Evolutionary conservation across 345 rosid species (phyloP).

Genomic region (Lumnitzera littorea): DNA sequence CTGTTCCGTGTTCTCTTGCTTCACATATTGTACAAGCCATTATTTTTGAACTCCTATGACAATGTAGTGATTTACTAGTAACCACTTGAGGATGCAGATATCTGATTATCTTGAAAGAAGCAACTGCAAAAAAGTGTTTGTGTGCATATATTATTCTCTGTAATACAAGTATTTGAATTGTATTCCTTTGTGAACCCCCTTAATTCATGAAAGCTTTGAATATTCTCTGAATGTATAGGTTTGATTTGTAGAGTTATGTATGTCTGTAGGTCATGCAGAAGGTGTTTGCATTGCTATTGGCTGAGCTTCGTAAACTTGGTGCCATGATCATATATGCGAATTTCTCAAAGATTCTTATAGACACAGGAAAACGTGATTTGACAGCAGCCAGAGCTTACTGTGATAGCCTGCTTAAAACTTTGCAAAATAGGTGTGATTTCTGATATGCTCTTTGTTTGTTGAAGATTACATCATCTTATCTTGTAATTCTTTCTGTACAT

Average conservation of each 20-base stretch:
- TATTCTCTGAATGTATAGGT: too few species aligned
- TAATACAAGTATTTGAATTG: neutral
- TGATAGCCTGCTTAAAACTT: slow-evolving; percentile 74
- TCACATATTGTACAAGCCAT: too few species aligned
- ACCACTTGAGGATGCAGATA: too few species aligned
- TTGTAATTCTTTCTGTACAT: slow-evolving; percentile 13
- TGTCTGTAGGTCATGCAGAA: slow-evolving; percentile 79
- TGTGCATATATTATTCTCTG: neutral
- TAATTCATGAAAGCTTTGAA: too few species aligned
- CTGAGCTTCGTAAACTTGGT: slow-evolving; percentile 90
- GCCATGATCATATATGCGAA: slow-evolving; percentile 84
- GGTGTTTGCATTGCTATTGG: slow-evolving; percentile 87
- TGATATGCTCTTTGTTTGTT: slow-evolving; percentile 3
- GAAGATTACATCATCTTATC: slow-evolving; percentile 7
- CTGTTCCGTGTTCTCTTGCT: too few species aligned
- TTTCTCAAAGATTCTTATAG: slow-evolving; percentile 78
- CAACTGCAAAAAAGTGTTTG: too few species aligned
- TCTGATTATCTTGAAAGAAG: too few species aligned
- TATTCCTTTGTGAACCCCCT: too few species aligned
- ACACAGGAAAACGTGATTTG: slow-evolving; percentile 70
- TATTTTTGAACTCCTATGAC: too few species aligned
- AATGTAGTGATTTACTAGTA: too few species aligned
- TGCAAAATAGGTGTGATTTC: slow-evolving; percentile 60
- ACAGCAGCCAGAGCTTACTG: slow-evolving; percentile 79
- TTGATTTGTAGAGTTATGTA: too few species aligned